Evolutionary conservation across 2,329 filamentous ascomycete species (phyloP).

Genomic region (Phialophora verrucosa): DNA sequence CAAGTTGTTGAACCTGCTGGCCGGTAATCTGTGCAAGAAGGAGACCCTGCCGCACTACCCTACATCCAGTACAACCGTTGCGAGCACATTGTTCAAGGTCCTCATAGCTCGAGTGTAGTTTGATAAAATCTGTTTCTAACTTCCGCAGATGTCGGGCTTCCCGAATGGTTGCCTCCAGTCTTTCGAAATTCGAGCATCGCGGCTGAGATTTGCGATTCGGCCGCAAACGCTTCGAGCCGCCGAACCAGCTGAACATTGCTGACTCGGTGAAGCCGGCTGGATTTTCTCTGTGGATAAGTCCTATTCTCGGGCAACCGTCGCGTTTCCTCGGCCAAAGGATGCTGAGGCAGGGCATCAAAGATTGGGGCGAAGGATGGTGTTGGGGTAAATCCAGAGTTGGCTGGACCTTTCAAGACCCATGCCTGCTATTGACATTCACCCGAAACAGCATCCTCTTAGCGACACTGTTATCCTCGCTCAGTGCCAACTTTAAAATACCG

Average conservation of each 20-base stretch:
- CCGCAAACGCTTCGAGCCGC: background rate
- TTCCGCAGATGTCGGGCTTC: conserved; percentile 2
- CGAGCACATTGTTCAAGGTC: conserved; percentile 14
- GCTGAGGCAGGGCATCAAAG: background rate
- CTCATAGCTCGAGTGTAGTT: conserved; percentile 10
- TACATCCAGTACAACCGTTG: conserved; percentile 4
- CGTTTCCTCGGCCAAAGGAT: no score
- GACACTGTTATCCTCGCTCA: no score
- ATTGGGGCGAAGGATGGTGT: background rate
- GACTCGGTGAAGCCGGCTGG: background rate
- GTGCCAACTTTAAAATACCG: no score
- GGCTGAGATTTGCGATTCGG: conserved; percentile 13
- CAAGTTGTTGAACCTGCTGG: conserved; percentile 1
- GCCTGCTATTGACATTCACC: no score
- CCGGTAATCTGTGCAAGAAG: conserved; percentile 7
- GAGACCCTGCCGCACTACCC: conserved; percentile 11
- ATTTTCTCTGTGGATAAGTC: no score
- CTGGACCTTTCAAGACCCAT: no score
- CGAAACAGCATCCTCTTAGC: no score
- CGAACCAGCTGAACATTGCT: conserved; percentile 6
- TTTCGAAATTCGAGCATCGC: conserved; percentile 9
- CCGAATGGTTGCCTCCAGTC: conserved; percentile 3
- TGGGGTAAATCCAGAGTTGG: no score
- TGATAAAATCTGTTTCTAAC: conserved; percentile 3
- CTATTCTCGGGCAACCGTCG: no score